Conservation (phyloP, 148 eudicot genomes). For the Fagopyrum esculentum region DNA sequence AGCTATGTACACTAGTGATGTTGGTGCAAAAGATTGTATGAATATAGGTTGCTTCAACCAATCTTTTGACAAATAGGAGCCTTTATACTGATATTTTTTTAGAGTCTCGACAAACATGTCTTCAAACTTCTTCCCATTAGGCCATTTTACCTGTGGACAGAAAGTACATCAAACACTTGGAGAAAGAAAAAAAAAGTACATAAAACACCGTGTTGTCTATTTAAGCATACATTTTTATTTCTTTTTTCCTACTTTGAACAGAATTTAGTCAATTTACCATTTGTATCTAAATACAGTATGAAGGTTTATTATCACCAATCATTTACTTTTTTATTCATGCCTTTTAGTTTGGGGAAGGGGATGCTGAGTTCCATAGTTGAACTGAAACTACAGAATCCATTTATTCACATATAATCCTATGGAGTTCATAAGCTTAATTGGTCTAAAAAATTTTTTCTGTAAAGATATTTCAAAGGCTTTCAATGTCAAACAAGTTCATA, state of each 20-base stretch:
- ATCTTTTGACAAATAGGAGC: slow-evolving; percentile 72
- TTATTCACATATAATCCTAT: not conserved
- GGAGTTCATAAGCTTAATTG: not conserved
- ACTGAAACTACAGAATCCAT: not conserved
- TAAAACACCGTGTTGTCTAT: not conserved
- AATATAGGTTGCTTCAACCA: slow-evolving; percentile 89
- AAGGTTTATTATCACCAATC: not conserved
- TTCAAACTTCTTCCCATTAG: slow-evolving; percentile 72
- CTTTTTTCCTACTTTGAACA: not conserved
- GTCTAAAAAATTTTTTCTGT: not conserved
- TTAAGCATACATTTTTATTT: not conserved
- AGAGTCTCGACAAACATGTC: slow-evolving; percentile 77
- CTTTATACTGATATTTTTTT: slow-evolving; percentile 68
- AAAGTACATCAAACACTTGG: not conserved
- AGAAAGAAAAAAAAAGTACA: not conserved
- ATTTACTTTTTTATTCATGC: not conserved
- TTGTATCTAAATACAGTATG: not conserved
- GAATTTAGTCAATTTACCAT: not conserved
- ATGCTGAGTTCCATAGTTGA: not conserved
- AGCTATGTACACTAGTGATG: slow-evolving; percentile 67
- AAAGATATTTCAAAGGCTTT: not conserved
- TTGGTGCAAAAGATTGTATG: slow-evolving; percentile 95
- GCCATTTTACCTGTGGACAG: slow-evolving; percentile 76
- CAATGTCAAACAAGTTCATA: not conserved
- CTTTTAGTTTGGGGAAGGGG: not conserved